These are phyloP conservation scores for Saprolegnia diclina DNA, from an alignment of 352 stramenopile species.

Conservation along the genomic window DNA sequence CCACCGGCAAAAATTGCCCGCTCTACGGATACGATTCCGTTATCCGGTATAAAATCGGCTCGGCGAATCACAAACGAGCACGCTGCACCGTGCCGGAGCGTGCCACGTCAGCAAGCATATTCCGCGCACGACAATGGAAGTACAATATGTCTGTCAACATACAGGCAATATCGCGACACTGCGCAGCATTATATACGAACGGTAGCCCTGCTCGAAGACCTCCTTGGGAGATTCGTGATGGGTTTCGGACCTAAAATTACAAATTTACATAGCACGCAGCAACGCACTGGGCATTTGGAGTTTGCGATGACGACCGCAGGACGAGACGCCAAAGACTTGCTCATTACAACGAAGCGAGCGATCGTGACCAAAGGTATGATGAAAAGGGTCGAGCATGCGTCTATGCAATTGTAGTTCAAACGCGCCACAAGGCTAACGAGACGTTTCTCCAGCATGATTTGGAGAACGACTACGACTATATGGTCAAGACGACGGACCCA, in stretches of 20 bases:
- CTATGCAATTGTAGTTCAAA: slow-evolving; percentile 42
- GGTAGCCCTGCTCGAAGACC: too few species aligned
- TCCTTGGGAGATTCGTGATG: too few species aligned
- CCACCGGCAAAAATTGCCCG: background rate
- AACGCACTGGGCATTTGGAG: background rate
- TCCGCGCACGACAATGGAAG: too few species aligned
- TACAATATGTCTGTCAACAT: too few species aligned
- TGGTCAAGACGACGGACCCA: slow-evolving; percentile 56
- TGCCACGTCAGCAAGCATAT: too few species aligned
- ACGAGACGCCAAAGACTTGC: background rate
- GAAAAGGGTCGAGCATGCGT: background rate
- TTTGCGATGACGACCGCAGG: background rate
- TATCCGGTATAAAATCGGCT: too few species aligned
- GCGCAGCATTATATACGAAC: too few species aligned
- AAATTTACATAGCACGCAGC: background rate
- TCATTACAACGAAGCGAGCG: background rate
- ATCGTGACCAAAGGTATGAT: slow-evolving; percentile 17
- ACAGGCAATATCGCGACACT: too few species aligned
- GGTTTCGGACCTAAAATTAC: too few species aligned
- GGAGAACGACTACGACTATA: slow-evolving; percentile 64
- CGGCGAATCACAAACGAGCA: too few species aligned
- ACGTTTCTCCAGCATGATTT: slow-evolving; percentile 42
- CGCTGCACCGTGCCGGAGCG: too few species aligned
- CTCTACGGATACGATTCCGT: background rate
- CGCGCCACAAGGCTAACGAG: slow-evolving; percentile 50